Evolutionary conservation across 169 alveolate genomes (phyloP), one percentile per base, ranked within the genome.

Genomic region (Eimeria zaria): DNA sequence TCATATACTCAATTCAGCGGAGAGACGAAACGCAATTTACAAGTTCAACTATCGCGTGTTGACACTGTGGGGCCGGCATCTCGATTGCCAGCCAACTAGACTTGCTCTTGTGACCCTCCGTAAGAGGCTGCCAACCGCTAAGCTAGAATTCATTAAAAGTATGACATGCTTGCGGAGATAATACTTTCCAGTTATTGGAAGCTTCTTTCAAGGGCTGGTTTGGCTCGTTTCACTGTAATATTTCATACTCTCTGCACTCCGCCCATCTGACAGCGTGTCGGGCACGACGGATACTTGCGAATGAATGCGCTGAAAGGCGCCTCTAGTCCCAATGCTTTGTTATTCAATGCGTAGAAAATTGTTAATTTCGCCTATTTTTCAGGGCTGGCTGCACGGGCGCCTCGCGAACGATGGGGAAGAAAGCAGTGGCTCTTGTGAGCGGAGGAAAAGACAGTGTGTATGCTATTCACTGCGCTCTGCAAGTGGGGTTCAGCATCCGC

Each of bases 361-460:
- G 51, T 39, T 73, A 16, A 18, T 18, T 36, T 20, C 55, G 83
- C 83, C 18, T 36, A 22, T 36, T 39, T 0, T 36, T 14, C 18
- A 4, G 27, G 83, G 30, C 33, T 73, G n/a, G 16, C 18, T 73
- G 33, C 39, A 36, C 27, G 30, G 6, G 33, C n/a, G n/a, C n/a
- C n/a, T 41, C 53, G 24, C 83, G 7, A 20, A 39, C 53, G 55
- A 73, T 73, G 83, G 4, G 16, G 53, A 73, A 39, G 98, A 97
- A 97, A 71, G 95, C 98, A n/a, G 98, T 98, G 88, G 99, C 98
- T 22, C 97, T 98, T 71, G 93, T 98, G 62, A 97, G 99, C 64
- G 99, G 99, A 33, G 99, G 99, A 30, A 98, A 98, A 95, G 99
- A 98, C 97, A 97, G 98, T 95, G 74, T 98, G 36, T 97, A 96